These are phyloP conservation scores for Yamadazyma kitorensis DNA, from an alignment of 805 yeast genomes.

Conservation along the genomic window DNA sequence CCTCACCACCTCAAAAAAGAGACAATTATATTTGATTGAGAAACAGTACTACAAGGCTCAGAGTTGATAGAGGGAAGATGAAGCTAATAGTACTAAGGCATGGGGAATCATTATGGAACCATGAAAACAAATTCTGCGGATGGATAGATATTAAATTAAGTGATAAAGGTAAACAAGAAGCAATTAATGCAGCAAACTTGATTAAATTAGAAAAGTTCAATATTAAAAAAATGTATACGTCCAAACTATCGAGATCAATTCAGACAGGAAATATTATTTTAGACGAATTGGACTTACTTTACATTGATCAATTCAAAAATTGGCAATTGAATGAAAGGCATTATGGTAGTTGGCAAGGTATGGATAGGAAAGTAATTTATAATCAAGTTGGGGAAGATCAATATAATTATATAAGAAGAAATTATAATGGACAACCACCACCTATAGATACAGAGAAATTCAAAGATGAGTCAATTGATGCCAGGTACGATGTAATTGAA, in stretches of 20 bases:
- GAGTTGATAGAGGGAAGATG: too few species aligned
- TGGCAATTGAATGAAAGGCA: conserved; percentile 46
- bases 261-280: conserved; percentile 40
- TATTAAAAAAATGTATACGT: conserved; percentile 34
- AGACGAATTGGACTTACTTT: conserved; percentile 27
- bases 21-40: too few species aligned
- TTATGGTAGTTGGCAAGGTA: conserved; percentile 43
- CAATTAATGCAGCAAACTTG: conserved; percentile 36
- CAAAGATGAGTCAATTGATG: conserved; percentile 38
- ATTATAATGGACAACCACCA: conserved; percentile 39
- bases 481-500: conserved; percentile 27
- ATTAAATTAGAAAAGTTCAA: conserved; percentile 18
- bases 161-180: conserved; percentile 37
- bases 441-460: conserved; percentile 14
- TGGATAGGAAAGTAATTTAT: conserved; percentile 35
- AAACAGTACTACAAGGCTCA: too few species aligned
- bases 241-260: conserved; percentile 38
- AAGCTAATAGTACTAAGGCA: conserved; percentile 40
- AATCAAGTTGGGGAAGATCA: conserved; percentile 33
- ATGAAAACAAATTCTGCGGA: conserved; percentile 43
- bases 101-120: conserved; percentile 44
- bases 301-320: conserved; percentile 36
- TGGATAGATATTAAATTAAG: conserved; percentile 44
- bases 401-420: conserved; percentile 37
- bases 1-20: too few species aligned